Conservation (phyloP, 2,329 filamentous ascomycete species). For the Sarocladium strictum region DNA sequence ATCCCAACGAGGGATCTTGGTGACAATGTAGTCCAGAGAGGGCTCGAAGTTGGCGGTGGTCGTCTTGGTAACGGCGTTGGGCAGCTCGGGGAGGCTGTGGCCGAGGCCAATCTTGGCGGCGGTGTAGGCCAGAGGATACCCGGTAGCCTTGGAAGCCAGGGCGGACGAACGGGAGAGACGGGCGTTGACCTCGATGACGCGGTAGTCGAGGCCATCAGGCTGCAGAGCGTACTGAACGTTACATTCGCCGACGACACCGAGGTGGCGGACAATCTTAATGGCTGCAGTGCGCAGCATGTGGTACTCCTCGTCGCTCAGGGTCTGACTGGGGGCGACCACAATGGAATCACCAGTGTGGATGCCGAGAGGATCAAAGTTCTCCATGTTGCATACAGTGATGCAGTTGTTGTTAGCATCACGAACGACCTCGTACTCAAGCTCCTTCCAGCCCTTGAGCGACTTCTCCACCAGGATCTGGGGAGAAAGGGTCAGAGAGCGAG, state of each 20-base stretch:
- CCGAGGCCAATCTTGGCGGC: slow-evolving; percentile 97
- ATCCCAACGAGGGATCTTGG: slow-evolving; percentile 98
- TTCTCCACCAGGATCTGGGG: slow-evolving; percentile 98
- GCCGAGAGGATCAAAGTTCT: slow-evolving; percentile 92
- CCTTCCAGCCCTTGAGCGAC: slow-evolving; percentile 98
- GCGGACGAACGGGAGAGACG: slow-evolving; percentile 96
- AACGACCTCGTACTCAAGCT: slow-evolving; percentile 97
- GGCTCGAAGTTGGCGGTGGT: slow-evolving; percentile 99
- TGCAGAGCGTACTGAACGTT: slow-evolving; percentile 98
- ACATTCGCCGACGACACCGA: slow-evolving; percentile 96
- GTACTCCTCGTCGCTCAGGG: slow-evolving; percentile 95
- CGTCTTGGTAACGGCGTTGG: slow-evolving; percentile 96
- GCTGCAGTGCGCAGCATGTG: slow-evolving; percentile 97
- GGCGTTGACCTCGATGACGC: slow-evolving; percentile 98
- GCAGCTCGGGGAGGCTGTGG: slow-evolving; percentile 89
- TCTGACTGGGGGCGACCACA: slow-evolving; percentile 94
- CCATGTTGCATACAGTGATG: slow-evolving; percentile 84
- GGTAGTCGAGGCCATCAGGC: slow-evolving; percentile 94
- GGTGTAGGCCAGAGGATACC: slow-evolving; percentile 94
- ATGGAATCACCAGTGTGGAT: slow-evolving; percentile 99
- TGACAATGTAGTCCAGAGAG: slow-evolving; percentile 94
- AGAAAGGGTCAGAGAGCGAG: slow-evolving; percentile 84
- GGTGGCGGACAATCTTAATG: slow-evolving; percentile 96
- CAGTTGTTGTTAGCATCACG: slow-evolving; percentile 97
- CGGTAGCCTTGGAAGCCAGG: slow-evolving; percentile 94